Evolutionary conservation across 495 filamentous ascomycete genomes (phyloP), one percentile per base, ranked within the genome.

Genomic region (Trichoderma orchidacearum): DNA sequence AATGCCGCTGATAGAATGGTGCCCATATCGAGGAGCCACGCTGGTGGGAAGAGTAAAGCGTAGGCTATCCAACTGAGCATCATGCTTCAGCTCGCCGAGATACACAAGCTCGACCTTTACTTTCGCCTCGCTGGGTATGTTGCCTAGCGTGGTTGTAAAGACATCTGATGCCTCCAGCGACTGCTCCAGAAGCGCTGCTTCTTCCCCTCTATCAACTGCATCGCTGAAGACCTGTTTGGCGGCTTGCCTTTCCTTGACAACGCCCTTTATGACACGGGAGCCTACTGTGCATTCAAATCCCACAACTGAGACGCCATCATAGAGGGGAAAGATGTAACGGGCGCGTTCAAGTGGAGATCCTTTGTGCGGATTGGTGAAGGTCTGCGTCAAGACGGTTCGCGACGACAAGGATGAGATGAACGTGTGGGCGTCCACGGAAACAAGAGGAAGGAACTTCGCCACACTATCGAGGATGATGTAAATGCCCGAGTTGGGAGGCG

Each of bases 261-360:
- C 59, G 9, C 85, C 80, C 1, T 63, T 65, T 28, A 88, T 77
- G 32, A 67, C 61, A 48, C 69, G 64, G 34, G 74, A 67, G 34
- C 70, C 72, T 54, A 87, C 69, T 12, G 70, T 72, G 60, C 80
- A 83, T 1, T 70, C 74, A 56, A 87, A 88, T 27, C 69, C 72
- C 12, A 83, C 80, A 4, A 88, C 80, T 18, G 80, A 81, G 2
- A 84, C 78, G 21, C 82, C 82, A 61, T 85, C 80, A 61, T 82
- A 85, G 3, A 87, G 71, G 0, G 85, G 85, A 59, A 88, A 87
- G 2, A 74, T 75, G 66, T 89, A 88, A 21, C 67, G 66, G 54
- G 80, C 73, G 60, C 82, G 69, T 29, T 73, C 62, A 55, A 85
- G 17, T 0, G 80, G 73, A 58, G 84, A 85, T 25, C 17, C 28